phyloP scores from a whole-genome alignment of 2,329 filamentous ascomycete species.

The Venturia nashicola region DNA sequence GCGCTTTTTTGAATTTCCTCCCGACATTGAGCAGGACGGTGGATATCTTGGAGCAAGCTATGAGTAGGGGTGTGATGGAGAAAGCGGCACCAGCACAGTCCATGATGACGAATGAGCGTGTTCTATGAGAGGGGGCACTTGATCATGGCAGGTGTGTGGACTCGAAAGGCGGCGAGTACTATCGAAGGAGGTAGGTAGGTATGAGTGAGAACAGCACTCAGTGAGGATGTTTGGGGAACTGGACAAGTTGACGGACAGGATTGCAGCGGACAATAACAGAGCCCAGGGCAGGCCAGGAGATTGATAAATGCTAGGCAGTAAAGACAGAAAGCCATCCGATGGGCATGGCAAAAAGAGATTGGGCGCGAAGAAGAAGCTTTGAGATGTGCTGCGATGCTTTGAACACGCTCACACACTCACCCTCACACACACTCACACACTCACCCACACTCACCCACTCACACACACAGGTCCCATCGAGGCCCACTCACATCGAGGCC shows the following conservation, averaged over 20 bases:
- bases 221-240: neutral
- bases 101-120: neutral
- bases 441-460: too few relatives aligned
- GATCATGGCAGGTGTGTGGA: neutral
- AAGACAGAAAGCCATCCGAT: neutral
- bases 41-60: constrained; percentile 9
- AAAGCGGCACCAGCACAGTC: constrained; percentile 9
- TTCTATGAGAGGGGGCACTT: neutral
- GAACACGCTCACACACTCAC: too few relatives aligned
- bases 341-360: neutral
- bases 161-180: neutral
- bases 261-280: neutral
- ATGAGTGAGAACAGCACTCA: neutral
- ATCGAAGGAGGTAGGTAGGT: neutral
- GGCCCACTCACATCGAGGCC: neutral
- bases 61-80: constrained; percentile 9
- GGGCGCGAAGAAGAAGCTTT: neutral
- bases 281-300: neutral
- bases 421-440: too few relatives aligned
- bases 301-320: neutral
- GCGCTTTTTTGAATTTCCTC: constrained; percentile 9
- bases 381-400: neutral
- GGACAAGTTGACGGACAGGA: neutral
- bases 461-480: neutral
- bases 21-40: constrained; percentile 8